These are phyloP conservation scores for Biscutella laevigata DNA, from an alignment of 441 rosid species.

Conservation along the genomic window DNA sequence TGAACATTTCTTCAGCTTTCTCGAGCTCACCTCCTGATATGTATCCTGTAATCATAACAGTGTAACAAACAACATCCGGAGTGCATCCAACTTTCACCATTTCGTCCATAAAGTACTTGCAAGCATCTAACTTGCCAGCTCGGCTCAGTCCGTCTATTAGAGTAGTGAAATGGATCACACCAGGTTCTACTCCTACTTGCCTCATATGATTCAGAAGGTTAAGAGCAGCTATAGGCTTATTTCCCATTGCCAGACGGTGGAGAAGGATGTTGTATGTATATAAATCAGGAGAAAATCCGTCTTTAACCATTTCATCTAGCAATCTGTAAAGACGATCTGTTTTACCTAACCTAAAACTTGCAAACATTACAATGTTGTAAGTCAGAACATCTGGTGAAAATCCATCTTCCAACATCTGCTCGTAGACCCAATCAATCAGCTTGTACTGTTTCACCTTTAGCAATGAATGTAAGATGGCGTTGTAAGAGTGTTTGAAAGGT, in stretches of 20 bases:
- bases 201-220: slow-evolving; percentile 72
- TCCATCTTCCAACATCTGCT: slow-evolving; percentile 60
- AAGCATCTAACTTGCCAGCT: slow-evolving; percentile 80
- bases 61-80: slow-evolving; percentile 81
- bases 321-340: slow-evolving; percentile 47
- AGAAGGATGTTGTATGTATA: slow-evolving; percentile 81
- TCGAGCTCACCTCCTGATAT: slow-evolving; percentile 60
- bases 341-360: slow-evolving; percentile 72
- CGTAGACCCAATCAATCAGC: slow-evolving; percentile 86
- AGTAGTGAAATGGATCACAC: slow-evolving; percentile 71
- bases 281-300: slow-evolving; percentile 61
- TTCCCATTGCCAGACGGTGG: slow-evolving; percentile 66
- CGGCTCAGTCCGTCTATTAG: slow-evolving; percentile 83
- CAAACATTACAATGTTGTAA: slow-evolving; percentile 62
- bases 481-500: slow-evolving; percentile 75
- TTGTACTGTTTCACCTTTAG: slow-evolving; percentile 50
- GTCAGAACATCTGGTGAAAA: slow-evolving; percentile 56
- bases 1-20: slow-evolving; percentile 57
- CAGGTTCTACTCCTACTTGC: slow-evolving; percentile 57
- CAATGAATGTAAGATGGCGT: slow-evolving; percentile 61
- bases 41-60: slow-evolving; percentile 74
- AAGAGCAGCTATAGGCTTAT: slow-evolving; percentile 71
- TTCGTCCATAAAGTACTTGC: slow-evolving; percentile 65
- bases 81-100: slow-evolving; percentile 55
- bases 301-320: slow-evolving; percentile 69